Percentiles rank a stretch among this genome's conserved stretches.
Evolutionary conservation across 805 yeast genomes (phyloP).

Genomic region (Diddensiella caesifluorescens): DNA sequence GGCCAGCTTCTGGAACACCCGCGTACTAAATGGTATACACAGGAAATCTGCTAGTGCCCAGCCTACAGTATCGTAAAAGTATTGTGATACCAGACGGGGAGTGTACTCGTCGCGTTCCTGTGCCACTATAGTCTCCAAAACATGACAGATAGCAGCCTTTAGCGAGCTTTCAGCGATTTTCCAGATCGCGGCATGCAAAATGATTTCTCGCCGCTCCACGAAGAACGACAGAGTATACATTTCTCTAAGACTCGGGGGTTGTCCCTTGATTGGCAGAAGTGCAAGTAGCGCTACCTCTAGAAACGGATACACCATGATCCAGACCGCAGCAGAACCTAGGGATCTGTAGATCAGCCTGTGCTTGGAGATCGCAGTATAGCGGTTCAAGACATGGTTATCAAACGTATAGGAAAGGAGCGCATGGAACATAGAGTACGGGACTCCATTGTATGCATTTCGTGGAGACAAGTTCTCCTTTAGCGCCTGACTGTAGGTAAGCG

Average conservation of each 20-base stretch:
- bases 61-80: slow-evolving; percentile 1
- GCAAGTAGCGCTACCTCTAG: slow-evolving; percentile 1
- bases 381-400: too few species aligned
- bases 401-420: too few species aligned
- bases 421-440: too few species aligned
- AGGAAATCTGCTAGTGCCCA: slow-evolving; percentile 8
- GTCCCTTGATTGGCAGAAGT: neutral
- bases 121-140: neutral
- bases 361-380: too few species aligned
- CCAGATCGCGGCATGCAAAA: neutral
- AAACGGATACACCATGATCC: slow-evolving; percentile 6
- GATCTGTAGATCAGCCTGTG: neutral
- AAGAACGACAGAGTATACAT: slow-evolving; percentile 8
- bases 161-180: neutral
- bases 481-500: neutral
- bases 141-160: neutral
- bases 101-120: neutral
- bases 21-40: slow-evolving; percentile 8
- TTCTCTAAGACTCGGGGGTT: neutral
- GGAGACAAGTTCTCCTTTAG: neutral
- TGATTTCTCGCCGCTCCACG: neutral
- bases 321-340: neutral
- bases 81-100: neutral
- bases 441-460: too few species aligned
- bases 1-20: slow-evolving; percentile 9